Conservation (phyloP, 257 asterid species). For the Solanum infundibuliforme region DNA sequence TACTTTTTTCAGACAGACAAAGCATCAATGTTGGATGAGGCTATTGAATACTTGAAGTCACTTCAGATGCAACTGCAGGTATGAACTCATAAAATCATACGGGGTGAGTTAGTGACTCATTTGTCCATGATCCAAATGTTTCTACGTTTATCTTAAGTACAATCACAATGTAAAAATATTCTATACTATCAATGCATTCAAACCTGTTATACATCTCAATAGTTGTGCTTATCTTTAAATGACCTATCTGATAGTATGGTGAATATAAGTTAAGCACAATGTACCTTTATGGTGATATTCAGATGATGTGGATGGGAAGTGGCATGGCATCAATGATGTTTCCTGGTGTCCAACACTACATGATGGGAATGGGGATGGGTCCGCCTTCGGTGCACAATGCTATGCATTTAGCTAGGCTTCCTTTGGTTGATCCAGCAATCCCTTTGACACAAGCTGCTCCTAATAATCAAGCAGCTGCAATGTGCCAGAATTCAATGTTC, state of each 20-base stretch:
- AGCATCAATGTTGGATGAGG: constrained; percentile 88
- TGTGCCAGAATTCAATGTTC: constrained; percentile 27
- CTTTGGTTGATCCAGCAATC: constrained; percentile 32
- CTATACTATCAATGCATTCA: background rate
- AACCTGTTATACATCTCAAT: background rate
- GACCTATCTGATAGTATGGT: background rate
- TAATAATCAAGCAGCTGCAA: constrained; percentile 13
- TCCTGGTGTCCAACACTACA: constrained; percentile 61
- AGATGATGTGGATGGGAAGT: constrained; percentile 91
- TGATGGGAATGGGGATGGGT: constrained; percentile 58
- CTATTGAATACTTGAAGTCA: constrained; percentile 82
- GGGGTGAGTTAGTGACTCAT: background rate
- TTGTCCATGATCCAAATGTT: background rate
- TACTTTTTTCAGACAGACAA: constrained; percentile 49
- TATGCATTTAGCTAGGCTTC: constrained; percentile 44
- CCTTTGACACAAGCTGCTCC: constrained; percentile 1
- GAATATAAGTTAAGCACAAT: background rate
- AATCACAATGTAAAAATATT: background rate
- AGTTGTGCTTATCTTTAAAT: background rate
- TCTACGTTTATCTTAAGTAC: background rate
- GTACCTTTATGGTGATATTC: background rate
- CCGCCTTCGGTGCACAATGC: constrained; percentile 42
- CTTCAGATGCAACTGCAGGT: constrained; percentile 86
- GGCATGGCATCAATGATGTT: constrained; percentile 74
- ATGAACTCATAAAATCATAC: background rate